phyloP scores from a whole-genome alignment of 345 rosid genomes.

The Leavenworthia alabamica region DNA sequence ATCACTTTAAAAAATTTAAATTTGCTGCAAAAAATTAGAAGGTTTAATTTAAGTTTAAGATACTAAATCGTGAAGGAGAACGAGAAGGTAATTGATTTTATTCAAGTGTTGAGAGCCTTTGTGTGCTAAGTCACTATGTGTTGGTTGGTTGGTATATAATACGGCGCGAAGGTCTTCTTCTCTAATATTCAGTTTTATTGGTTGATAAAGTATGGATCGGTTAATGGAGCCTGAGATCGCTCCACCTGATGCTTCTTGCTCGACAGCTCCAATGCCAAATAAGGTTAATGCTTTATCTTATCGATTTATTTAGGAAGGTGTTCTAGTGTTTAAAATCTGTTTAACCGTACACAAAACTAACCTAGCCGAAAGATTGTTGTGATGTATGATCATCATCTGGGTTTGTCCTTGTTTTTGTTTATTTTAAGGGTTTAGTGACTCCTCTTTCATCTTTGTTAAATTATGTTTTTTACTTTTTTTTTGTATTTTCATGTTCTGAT shows the following conservation, averaged over 20 bases:
- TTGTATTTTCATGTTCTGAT: constrained; percentile 3
- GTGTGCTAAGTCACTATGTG: constrained; percentile 3
- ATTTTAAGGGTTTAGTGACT: no score
- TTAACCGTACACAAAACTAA: neutral
- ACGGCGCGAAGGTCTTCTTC: constrained; percentile 29
- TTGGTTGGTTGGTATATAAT: constrained; percentile 17
- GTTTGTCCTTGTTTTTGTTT: neutral
- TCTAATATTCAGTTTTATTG: constrained; percentile 13
- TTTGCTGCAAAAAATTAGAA: neutral
- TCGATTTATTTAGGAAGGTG: neutral
- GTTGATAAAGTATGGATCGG: constrained; percentile 23
- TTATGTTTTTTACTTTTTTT: neutral
- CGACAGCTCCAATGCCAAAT: constrained; percentile 29
- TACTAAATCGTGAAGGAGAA: neutral
- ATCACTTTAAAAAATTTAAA: neutral
- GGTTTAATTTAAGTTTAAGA: neutral
- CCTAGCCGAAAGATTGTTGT: no score
- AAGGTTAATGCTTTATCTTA: constrained; percentile 38
- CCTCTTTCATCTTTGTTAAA: no score
- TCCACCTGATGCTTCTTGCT: constrained; percentile 37
- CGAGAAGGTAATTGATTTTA: neutral
- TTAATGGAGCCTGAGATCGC: constrained; percentile 71
- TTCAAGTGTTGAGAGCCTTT: neutral
- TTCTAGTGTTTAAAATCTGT: neutral
- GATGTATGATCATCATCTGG: constrained; percentile 22